Evolutionary conservation across 2,329 filamentous ascomycete species (phyloP).

Genomic region (Lachnum nothofagi): DNA sequence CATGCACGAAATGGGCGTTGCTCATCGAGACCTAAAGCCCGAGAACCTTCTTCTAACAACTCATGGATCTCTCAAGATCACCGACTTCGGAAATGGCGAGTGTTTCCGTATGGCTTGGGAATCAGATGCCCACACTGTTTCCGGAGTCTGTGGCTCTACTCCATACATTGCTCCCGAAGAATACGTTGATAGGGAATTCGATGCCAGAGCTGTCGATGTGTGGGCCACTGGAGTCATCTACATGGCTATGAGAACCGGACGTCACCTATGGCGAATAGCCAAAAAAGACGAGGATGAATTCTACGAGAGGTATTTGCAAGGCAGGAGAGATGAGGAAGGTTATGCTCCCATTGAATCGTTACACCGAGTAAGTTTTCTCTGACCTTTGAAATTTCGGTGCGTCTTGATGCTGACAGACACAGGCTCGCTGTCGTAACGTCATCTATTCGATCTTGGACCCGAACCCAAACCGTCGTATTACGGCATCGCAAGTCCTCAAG

Average conservation of each 20-base stretch:
- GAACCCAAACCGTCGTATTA: constrained; percentile 86
- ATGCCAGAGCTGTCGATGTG: constrained; percentile 93
- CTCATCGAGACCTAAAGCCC: constrained; percentile 92
- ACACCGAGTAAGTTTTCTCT: constrained; percentile 67
- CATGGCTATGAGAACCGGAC: constrained; percentile 97
- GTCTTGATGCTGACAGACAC: constrained; percentile 16
- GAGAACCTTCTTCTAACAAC: constrained; percentile 93
- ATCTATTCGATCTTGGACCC: constrained; percentile 98
- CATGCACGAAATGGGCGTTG: constrained; percentile 98
- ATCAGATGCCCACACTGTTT: constrained; percentile 96
- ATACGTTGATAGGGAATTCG: constrained; percentile 91
- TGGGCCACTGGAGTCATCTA: constrained; percentile 99
- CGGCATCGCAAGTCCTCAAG: constrained; percentile 91
- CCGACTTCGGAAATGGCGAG: constrained; percentile 97
- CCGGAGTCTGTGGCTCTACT: constrained; percentile 89
- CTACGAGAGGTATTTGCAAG: constrained; percentile 88
- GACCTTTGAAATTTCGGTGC: constrained; percentile 1
- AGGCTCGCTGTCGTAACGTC: constrained; percentile 96
- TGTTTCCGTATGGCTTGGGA: constrained; percentile 99
- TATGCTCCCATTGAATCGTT: constrained; percentile 95
- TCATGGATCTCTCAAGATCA: constrained; percentile 90
- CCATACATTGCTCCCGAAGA: constrained; percentile 98
- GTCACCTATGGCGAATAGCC: constrained; percentile 94
- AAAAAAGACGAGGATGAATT: constrained; percentile 97
- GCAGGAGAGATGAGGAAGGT: constrained; percentile 87